Evolutionary conservation across 495 filamentous ascomycete species (phyloP).

Genomic region (Penicillium mononematosum): DNA sequence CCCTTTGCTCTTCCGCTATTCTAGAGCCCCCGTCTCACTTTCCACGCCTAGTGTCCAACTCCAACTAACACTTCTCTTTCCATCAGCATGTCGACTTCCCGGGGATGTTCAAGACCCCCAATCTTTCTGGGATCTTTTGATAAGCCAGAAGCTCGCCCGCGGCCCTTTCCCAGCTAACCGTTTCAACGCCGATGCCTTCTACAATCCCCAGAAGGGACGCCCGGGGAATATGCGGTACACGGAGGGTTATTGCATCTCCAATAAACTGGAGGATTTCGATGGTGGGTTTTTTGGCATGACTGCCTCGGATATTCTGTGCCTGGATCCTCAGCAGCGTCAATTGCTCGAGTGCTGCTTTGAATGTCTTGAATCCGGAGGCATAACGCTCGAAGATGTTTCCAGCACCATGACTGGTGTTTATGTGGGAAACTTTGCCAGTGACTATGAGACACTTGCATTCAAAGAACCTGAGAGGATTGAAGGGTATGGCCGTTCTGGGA

Average conservation of each 20-base stretch:
- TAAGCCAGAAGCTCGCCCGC: background rate
- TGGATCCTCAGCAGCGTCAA: too few relatives aligned
- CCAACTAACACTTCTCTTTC: background rate
- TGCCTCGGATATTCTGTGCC: too few relatives aligned
- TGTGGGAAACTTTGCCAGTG: slow-evolving; percentile 31
- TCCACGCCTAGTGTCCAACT: background rate
- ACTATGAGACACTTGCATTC: slow-evolving; percentile 16
- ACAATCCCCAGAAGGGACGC: background rate
- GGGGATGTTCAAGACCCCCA: background rate
- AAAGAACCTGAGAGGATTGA: background rate
- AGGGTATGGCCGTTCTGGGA: background rate
- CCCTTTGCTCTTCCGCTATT: background rate
- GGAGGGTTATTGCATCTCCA: background rate
- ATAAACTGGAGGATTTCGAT: background rate
- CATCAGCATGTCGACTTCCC: slow-evolving; percentile 4
- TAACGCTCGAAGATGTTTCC: slow-evolving; percentile 22
- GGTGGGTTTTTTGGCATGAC: background rate
- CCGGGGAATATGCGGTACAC: background rate
- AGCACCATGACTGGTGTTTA: slow-evolving; percentile 45
- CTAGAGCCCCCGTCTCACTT: background rate
- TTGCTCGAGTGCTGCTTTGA: slow-evolving; percentile 7
- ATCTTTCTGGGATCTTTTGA: background rate
- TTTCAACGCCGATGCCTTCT: background rate
- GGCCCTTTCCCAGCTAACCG: background rate
- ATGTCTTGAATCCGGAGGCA: slow-evolving; percentile 25